Percentiles rank a stretch among this genome's conserved stretches.
phyloP scores from a whole-genome alignment of 2,329 filamentous ascomycete genomes.

The Tolypocladium album region DNA sequence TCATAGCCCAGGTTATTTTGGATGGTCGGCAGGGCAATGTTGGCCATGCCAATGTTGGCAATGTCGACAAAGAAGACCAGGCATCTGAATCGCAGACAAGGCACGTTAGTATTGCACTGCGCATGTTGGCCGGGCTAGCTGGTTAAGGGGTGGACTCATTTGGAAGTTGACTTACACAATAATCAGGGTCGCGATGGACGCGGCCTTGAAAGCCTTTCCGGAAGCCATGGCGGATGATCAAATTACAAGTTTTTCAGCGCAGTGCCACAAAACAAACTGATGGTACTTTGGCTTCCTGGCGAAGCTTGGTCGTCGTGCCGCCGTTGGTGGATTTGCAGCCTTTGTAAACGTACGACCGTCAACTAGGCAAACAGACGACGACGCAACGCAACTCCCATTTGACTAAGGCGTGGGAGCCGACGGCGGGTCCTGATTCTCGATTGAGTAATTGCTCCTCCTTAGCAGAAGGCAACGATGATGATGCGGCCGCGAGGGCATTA shows the following conservation, averaged over 20 bases:
- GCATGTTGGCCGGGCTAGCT: neutral
- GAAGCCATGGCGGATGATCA: neutral
- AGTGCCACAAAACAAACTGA: neutral
- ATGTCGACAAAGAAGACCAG: slow-evolving; percentile 6
- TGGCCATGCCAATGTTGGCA: slow-evolving; percentile 6
- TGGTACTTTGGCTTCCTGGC: neutral
- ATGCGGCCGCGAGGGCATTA: neutral
- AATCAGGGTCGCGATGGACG: slow-evolving; percentile 2
- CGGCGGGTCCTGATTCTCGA: neutral
- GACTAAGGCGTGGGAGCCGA: neutral
- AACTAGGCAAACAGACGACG: neutral
- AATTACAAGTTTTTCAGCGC: neutral
- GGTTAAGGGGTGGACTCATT: neutral
- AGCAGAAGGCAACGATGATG: neutral
- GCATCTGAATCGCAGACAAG: neutral
- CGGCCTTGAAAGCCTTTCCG: neutral
- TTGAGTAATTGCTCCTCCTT: neutral
- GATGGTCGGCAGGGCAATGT: slow-evolving; percentile 7
- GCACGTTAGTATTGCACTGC: neutral
- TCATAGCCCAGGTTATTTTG: slow-evolving; percentile 4
- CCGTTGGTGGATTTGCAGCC: neutral
- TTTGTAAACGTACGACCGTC: neutral
- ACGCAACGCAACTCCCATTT: neutral
- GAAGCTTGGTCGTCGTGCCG: neutral
- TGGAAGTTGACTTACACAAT: neutral